Evolutionary conservation across 805 yeast species (phyloP), one percentile per base, ranked within the genome.

Genomic region (Saccharomycopsis microspora): DNA sequence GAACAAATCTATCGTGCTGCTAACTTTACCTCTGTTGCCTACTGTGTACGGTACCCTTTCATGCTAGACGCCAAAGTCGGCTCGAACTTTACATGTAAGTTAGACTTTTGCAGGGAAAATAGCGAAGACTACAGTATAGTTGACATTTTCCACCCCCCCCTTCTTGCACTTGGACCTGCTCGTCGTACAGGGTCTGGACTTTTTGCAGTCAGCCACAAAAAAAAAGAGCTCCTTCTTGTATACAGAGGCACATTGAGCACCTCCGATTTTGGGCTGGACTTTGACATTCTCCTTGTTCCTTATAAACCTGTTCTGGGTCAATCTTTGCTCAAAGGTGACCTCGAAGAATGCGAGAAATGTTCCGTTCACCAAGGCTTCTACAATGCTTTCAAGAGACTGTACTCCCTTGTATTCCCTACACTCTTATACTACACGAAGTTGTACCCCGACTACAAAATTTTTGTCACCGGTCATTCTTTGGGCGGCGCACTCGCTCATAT

Each of bases 401-500:
- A 36, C 31, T 8, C 28, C 29, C 43, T 61, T 5, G 66, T 74
- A 29, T 58, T 75, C 33, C 55, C 63, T 7, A 34, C 10, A 34
- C 19, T 19, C 19, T 61, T 57, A 5, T 63, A 80, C 1, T 55
- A 62, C 9, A 51, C 55, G 1, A 55, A 71, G 19, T 58, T 64
- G 27, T 62, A 71, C 56, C 74, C 78, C 0, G 70, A 68, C 29
- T 81, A 78, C 58, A 58, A 66, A 27, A 49, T 82, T 4, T 68
- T 74, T 1, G 68, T 81, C 1, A 66, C 79, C 1, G 94, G 94
- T 0, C 95, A 85, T 61, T 85, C 93, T 0, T 62, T 85, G 39
- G 89, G 88, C 3, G 94, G 81, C 5, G 88, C 89, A 0, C 60
- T 82, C 45, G 81, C 88, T 1, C 62, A 70, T 3, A 62, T 85